Evolutionary conservation across 139 green algal genomes (phyloP).

Genomic region (Coccomyxa sp.): DNA sequence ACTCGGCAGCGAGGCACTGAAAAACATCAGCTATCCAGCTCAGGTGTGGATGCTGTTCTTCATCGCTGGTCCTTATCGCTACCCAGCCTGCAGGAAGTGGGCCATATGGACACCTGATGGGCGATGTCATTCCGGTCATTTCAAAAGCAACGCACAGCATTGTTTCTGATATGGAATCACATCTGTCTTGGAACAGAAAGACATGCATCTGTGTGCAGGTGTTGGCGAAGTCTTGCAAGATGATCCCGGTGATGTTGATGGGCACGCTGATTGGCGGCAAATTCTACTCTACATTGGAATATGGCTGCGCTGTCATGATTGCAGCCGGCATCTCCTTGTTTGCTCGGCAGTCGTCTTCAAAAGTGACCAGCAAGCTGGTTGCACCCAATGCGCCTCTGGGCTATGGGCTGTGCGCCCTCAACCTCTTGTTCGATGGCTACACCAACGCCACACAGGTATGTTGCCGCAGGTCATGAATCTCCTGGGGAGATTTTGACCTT

Average conservation of each 20-base stretch:
- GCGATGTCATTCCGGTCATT: no score
- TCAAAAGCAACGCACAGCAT: no score
- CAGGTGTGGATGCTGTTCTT: slow-evolving; percentile 50
- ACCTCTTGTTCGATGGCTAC: slow-evolving; percentile 94
- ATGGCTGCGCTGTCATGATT: slow-evolving; percentile 80
- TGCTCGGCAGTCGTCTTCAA: slow-evolving; percentile 40
- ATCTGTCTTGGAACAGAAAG: no score
- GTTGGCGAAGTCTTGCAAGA: slow-evolving; percentile 96
- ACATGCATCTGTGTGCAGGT: slow-evolving; percentile 54
- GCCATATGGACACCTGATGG: no score
- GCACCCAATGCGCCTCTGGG: slow-evolving; percentile 80
- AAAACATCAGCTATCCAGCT: slow-evolving; percentile 92
- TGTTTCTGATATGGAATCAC: no score
- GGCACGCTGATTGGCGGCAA: slow-evolving; percentile 81
- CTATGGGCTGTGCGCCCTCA: slow-evolving; percentile 87
- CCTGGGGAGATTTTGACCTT: no score
- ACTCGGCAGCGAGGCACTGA: slow-evolving; percentile 82
- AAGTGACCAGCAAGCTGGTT: slow-evolving; percentile 65
- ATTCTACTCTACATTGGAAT: slow-evolving; percentile 81
- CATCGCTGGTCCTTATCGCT: neutral
- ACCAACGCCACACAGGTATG: slow-evolving; percentile 81
- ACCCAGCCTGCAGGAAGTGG: neutral
- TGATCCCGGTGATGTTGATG: slow-evolving; percentile 95
- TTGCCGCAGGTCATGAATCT: no score
- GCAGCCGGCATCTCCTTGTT: slow-evolving; percentile 38